Conservation (phyloP, 768 basidiomycete genomes). For the Nidularia pulvinata region DNA sequence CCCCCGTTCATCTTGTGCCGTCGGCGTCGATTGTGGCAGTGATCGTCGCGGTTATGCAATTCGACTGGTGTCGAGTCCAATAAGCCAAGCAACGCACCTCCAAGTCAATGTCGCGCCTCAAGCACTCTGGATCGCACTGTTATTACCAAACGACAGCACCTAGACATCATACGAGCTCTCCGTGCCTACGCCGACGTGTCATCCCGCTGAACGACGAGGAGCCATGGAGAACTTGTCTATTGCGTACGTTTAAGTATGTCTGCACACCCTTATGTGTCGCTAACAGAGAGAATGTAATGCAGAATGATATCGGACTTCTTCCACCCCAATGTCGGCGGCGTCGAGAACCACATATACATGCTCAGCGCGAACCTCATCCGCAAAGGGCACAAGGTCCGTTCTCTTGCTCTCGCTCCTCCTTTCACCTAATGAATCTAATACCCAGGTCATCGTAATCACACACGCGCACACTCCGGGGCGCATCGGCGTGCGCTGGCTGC, state of each 20-base stretch:
- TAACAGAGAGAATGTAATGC: background rate
- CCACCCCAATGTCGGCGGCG: conserved; percentile 91
- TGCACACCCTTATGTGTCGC: no score
- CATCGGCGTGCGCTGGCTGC: conserved; percentile 87
- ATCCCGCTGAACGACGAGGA: background rate
- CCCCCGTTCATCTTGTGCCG: no score
- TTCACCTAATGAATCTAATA: conserved; percentile 1
- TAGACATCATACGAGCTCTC: no score
- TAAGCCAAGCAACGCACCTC: no score
- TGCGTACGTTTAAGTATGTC: conserved; percentile 13
- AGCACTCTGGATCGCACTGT: no score
- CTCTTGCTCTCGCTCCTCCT: background rate
- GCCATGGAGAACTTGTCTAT: conserved; percentile 19
- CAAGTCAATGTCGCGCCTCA: no score
- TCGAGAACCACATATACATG: conserved; percentile 97
- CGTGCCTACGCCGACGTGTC: no score
- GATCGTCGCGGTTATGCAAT: no score
- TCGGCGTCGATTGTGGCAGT: no score
- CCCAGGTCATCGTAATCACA: conserved; percentile 90
- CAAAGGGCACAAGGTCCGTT: conserved; percentile 79
- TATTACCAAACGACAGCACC: no score
- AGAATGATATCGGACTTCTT: conserved; percentile 99
- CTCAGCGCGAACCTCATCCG: conserved; percentile 81
- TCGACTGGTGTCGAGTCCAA: no score
- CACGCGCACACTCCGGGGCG: conserved; percentile 89